Evolutionary conservation across 345 rosid genomes (phyloP), one percentile per base, ranked within the genome.

Genomic region (Linum usitatissimum): DNA sequence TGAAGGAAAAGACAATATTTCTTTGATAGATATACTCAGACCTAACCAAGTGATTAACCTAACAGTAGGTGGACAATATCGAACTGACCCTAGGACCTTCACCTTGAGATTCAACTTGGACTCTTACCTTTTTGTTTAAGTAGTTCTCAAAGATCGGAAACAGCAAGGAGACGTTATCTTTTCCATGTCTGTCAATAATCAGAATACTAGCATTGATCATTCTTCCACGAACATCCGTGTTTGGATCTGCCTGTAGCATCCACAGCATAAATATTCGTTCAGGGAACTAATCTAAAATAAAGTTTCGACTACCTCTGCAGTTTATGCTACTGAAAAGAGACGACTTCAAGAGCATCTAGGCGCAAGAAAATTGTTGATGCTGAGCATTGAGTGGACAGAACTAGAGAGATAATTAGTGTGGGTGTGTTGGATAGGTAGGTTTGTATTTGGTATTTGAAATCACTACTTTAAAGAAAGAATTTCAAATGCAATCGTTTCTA

Each of bases 61-160:
- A 42, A 45, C 10, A 13, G 51, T 45, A 45, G 51, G 51, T 10
- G 51, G 51, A 45, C 0, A 17, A 45, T 15, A 45, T 45, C 51
- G 2, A 45, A 45, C 51, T 5, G 51, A 45, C 51, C 51, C 13
- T 10, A 45, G 51, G 51, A 7, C 51, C 51, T 45, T 45, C 7
- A 14, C 39, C 23, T 63, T 62, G 20, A 70, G 28, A 66, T 28
- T 60, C 53, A 21, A 20, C 70, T 53, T 65, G 36, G 67, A 54
- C 66, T 59, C 73, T 66, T 40, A 90, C 99, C 99, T 90, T 82
- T 71, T 87, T 90, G 73, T 93, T 93, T 64, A 93, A 65, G 72
- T 87, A 93, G 76, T 93, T 90, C 75, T 93, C 99, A 70, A 93
- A 93, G 48, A 90, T 93, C 15, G 97, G 97, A 79, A 93, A 93